Evolutionary conservation across 2,329 filamentous ascomycete genomes (phyloP).

Genomic region (Scytalidium sp.): DNA sequence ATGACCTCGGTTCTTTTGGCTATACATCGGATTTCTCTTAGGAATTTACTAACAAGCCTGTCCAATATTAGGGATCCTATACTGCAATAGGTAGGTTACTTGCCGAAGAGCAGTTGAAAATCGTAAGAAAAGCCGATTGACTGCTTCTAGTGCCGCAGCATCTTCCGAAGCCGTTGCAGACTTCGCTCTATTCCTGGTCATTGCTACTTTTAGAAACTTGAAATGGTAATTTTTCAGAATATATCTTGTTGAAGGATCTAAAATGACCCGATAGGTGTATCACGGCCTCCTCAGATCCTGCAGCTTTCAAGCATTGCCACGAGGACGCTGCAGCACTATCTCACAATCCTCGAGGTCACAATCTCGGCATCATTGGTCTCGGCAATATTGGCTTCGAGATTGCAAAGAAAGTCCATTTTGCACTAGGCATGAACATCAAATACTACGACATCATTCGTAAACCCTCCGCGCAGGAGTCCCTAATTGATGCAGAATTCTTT

Average conservation of each 20-base stretch:
- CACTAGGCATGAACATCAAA: conserved; percentile 65
- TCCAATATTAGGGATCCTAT: conserved; percentile 49
- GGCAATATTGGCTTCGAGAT: conserved; percentile 64
- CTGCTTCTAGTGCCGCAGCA: conserved; percentile 49
- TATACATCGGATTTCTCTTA: background rate
- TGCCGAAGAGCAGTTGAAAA: background rate
- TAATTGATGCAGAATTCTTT: conserved; percentile 52
- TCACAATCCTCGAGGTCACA: conserved; percentile 59
- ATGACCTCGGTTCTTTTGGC: background rate
- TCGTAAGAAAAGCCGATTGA: conserved; percentile 2
- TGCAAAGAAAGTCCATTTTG: conserved; percentile 52
- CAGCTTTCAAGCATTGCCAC: conserved; percentile 56
- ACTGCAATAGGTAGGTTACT: conserved; percentile 56
- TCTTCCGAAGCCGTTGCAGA: conserved; percentile 73
- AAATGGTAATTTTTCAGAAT: conserved; percentile 55
- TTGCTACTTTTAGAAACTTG: conserved; percentile 66
- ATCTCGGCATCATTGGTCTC: conserved; percentile 66
- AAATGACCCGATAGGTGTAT: conserved; percentile 16
- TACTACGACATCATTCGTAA: conserved; percentile 59
- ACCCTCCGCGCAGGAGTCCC: conserved; percentile 20
- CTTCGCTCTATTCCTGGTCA: conserved; percentile 65
- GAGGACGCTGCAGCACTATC: conserved; percentile 54
- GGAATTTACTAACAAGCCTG: background rate
- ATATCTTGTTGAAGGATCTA: background rate
- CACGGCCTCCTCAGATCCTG: conserved; percentile 18